Conservation (phyloP, 352 stramenopile genomes). For the Phytopythium litorale region DNA sequence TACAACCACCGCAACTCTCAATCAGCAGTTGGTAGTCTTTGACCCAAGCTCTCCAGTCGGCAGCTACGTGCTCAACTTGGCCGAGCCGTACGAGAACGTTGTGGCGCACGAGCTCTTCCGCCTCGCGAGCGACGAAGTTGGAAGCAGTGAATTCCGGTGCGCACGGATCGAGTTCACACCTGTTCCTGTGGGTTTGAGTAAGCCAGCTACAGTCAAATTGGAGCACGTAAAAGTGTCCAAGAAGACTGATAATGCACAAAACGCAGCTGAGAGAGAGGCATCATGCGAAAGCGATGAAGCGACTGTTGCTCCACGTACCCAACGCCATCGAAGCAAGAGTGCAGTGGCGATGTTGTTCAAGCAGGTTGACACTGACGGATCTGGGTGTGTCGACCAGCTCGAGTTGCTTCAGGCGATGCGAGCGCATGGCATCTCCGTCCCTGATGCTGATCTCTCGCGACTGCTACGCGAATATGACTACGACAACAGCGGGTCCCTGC, state of each 20-base stretch:
- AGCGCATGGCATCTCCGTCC: constrained; percentile 31
- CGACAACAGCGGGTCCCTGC: constrained; percentile 35
- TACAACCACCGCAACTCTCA: constrained; percentile 9
- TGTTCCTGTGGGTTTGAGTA: neutral
- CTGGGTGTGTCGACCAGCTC: constrained; percentile 33
- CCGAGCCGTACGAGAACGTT: constrained; percentile 71
- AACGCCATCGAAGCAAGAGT: constrained; percentile 1
- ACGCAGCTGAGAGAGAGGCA: neutral
- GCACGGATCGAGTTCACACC: constrained; percentile 41
- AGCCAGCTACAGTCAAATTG: constrained; percentile 13
- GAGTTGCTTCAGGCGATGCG: constrained; percentile 34
- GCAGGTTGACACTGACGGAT: constrained; percentile 46
- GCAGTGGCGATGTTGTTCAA: constrained; percentile 35
- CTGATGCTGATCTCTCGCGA: constrained; percentile 20
- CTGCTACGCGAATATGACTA: constrained; percentile 57
- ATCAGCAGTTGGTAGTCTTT: constrained; percentile 44
- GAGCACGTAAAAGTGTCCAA: constrained; percentile 13
- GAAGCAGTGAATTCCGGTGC: constrained; percentile 31
- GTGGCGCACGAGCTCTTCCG: constrained; percentile 67
- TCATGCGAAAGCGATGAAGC: neutral
- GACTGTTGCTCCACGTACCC: neutral
- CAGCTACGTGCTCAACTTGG: constrained; percentile 55
- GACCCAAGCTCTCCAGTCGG: constrained; percentile 52
- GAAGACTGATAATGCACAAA: neutral
- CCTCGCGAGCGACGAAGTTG: constrained; percentile 27